phyloP scores from a whole-genome alignment of 2,329 filamentous ascomycete species.

The Microascus cirrosus region DNA sequence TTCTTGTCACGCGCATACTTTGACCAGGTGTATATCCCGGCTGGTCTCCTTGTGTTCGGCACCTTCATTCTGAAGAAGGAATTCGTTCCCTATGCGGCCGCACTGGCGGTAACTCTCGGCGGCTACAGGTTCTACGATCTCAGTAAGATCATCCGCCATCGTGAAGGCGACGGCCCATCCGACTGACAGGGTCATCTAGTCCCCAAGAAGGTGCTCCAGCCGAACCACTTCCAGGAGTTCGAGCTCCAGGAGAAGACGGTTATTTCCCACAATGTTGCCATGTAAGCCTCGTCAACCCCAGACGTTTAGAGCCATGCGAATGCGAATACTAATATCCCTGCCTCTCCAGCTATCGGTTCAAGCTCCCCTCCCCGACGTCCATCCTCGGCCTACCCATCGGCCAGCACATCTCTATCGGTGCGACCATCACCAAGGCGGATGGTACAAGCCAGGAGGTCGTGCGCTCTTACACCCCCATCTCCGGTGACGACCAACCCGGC shows the following conservation, averaged over 20 bases:
- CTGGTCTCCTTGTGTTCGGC: constrained; percentile 66
- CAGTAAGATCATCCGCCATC: constrained; percentile 39
- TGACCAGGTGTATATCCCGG: constrained; percentile 75
- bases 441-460: constrained; percentile 74
- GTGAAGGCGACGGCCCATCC: neutral
- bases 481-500: constrained; percentile 77
- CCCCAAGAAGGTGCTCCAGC: constrained; percentile 74
- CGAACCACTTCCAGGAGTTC: constrained; percentile 81
- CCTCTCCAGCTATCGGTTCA: constrained; percentile 72
- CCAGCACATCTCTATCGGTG: constrained; percentile 95
- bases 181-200: constrained; percentile 34
- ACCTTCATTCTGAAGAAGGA: constrained; percentile 69
- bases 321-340: neutral
- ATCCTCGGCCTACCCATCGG: constrained; percentile 96
- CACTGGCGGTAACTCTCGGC: constrained; percentile 54
- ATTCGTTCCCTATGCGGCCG: constrained; percentile 60
- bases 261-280: constrained; percentile 95
- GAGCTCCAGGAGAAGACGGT: constrained; percentile 89
- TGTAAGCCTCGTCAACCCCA: constrained; percentile 44
- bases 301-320: neutral
- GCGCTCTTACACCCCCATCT: constrained; percentile 86
- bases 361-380: constrained; percentile 62
- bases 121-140: constrained; percentile 60
- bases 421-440: constrained; percentile 54
- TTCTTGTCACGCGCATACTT: constrained; percentile 51